Evolutionary conservation across 768 basidiomycete species (phyloP).

Genomic region (Mycena belliarum): DNA sequence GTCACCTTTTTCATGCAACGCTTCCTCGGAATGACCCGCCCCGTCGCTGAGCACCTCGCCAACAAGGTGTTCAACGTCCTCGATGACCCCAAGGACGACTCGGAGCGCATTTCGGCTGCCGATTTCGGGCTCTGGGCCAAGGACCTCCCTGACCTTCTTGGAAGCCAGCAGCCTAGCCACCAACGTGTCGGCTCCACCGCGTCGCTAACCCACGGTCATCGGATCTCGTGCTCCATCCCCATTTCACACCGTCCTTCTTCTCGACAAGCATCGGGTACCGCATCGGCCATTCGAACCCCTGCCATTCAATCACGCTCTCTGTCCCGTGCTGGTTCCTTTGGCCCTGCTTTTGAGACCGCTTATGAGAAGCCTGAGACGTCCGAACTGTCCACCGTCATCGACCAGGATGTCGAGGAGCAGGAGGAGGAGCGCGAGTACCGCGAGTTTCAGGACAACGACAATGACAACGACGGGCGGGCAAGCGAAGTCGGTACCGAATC

Average conservation of each 20-base stretch:
- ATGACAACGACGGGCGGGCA: slow-evolving; percentile 32
- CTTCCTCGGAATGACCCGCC: slow-evolving; percentile 84
- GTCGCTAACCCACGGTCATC: slow-evolving; percentile 61
- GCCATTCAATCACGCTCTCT: slow-evolving; percentile 55
- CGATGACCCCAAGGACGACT: slow-evolving; percentile 62
- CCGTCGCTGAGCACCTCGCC: slow-evolving; percentile 88
- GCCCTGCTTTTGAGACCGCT: slow-evolving; percentile 41
- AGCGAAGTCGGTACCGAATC: slow-evolving; percentile 43
- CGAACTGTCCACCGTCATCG: slow-evolving; percentile 56
- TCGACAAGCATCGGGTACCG: slow-evolving; percentile 54
- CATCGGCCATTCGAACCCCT: slow-evolving; percentile 50
- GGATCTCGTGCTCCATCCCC: slow-evolving; percentile 61
- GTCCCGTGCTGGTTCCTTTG: slow-evolving; percentile 66
- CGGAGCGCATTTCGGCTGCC: slow-evolving; percentile 69
- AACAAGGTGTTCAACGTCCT: slow-evolving; percentile 82
- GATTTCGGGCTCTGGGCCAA: slow-evolving; percentile 88
- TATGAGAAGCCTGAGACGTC: slow-evolving; percentile 43
- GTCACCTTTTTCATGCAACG: slow-evolving; percentile 86
- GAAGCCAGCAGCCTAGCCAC: slow-evolving; percentile 48
- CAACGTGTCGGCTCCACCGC: slow-evolving; percentile 58
- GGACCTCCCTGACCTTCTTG: slow-evolving; percentile 75
- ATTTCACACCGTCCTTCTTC: slow-evolving; percentile 73
- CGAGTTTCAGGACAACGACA: slow-evolving; percentile 17
- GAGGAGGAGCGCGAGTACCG: slow-evolving; percentile 34
- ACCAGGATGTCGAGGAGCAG: slow-evolving; percentile 51